Base-by-base conservation (phyloP, 2,329 filamentous ascomycete species). In the Aspergillus brasiliensis region DNA sequence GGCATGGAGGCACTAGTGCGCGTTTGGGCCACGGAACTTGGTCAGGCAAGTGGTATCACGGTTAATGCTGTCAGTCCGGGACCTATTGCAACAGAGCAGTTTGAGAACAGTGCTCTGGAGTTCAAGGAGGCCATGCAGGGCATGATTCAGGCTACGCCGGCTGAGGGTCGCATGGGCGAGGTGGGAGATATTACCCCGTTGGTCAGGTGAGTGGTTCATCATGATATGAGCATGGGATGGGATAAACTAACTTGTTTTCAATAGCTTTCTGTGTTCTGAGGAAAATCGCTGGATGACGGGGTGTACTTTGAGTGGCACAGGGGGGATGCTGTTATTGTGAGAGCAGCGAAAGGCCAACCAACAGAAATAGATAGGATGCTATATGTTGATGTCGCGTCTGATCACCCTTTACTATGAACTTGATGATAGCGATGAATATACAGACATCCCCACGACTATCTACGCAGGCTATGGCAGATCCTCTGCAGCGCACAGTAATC, bases 61-160 rank as follows among this genome's bases (percentile, higher is more conserved):
- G 31, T 61, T 2, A 61, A 61, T 8, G 49, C 42, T 21, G 42
- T 61, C 2, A 48, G 31, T n/a, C 59, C 59, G 19, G 59, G 59
- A 7, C 59, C 55, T 3, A 34, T 57, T 4, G 54, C 48, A 3
- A 60, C 58, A 1, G 34, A 15, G 11, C 34, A 38, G 1, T 38
- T 38, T 15, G 10, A 38, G 13, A 38, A 38, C 11, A 38, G 34
- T 15, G 34, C 34, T 15, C 34, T 5, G 2, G 34, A 38, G 5
- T 38, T 38, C 34, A 38, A 38, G 11, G 34, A 38, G 11, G 34
- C 34, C 2, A 38, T 38, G 34, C 34, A 38, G 34, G 1, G 10
- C 11, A 38, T 38, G 15, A 38, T 38, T 38, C 37, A 17, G 37
- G 37, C 37, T 13, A 38, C 37, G 3, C 15, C 37, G 13, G 15